phyloP scores from a whole-genome alignment of 2,329 filamentous ascomycete species.

The Didymella arachidicola region DNA sequence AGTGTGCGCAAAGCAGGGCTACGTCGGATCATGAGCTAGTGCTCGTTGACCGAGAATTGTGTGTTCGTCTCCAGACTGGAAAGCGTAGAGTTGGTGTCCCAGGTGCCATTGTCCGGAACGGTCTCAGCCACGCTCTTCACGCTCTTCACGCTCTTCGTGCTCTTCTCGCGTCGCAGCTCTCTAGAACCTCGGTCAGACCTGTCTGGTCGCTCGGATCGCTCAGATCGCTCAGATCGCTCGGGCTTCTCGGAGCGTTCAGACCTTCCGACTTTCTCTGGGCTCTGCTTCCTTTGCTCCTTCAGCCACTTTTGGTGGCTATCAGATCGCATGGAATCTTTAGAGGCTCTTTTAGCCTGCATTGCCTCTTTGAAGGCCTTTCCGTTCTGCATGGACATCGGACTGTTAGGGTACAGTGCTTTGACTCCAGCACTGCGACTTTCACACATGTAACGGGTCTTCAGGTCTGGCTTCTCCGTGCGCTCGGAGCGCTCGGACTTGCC shows the following conservation, averaged over 20 bases:
- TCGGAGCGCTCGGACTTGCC: conserved; percentile 29
- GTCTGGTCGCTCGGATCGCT: conserved; percentile 25
- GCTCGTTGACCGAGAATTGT: conserved; percentile 24
- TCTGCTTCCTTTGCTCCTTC: conserved; percentile 18
- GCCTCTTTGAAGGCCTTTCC: conserved; percentile 30
- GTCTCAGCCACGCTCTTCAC: conserved; percentile 23
- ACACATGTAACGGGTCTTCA: conserved; percentile 43
- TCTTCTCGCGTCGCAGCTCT: conserved; percentile 29
- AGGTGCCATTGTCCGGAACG: conserved; percentile 36
- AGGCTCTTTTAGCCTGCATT: conserved; percentile 22
- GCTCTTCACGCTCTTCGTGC: conserved; percentile 12
- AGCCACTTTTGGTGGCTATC: conserved; percentile 21
- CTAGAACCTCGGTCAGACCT: conserved; percentile 15
- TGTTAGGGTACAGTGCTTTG: conserved; percentile 50
- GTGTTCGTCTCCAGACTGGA: conserved; percentile 31
- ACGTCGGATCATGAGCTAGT: not conserved
- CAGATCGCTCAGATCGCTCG: conserved; percentile 27
- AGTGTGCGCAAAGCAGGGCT: not conserved
- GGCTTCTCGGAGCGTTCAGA: conserved; percentile 26
- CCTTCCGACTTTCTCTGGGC: conserved; percentile 22
- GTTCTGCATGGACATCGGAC: conserved; percentile 34
- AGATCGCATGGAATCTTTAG: conserved; percentile 23
- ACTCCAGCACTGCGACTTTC: conserved; percentile 50
- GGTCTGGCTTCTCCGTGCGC: conserved; percentile 31
- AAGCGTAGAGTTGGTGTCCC: conserved; percentile 36